Conservation (phyloP, 495 filamentous ascomycete genomes). For the Tuber brumale region DNA sequence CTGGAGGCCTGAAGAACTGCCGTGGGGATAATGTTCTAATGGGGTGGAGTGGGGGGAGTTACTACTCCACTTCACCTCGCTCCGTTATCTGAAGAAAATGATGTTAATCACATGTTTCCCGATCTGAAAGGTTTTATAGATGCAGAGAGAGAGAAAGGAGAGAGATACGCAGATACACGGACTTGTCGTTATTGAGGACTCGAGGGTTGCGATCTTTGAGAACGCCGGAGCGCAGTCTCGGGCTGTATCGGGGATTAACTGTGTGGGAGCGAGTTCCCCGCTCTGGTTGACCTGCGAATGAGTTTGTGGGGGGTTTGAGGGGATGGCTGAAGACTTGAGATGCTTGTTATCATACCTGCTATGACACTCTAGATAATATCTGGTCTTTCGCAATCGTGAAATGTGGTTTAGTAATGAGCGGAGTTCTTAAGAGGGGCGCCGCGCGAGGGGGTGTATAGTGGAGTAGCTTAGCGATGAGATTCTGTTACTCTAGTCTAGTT, state of each 20-base stretch:
- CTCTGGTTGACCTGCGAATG: background rate
- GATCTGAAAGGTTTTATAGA: background rate
- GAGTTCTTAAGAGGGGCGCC: background rate
- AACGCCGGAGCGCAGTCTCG: background rate
- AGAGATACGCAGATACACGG: background rate
- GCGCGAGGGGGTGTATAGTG: background rate
- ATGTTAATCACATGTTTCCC: background rate
- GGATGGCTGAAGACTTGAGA: background rate
- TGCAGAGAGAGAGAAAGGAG: background rate
- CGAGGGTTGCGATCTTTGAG: background rate
- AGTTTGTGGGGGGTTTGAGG: background rate
- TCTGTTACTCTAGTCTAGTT: background rate
- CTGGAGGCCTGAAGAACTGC: background rate
- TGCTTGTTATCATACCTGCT: background rate
- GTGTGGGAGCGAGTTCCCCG: background rate
- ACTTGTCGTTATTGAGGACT: background rate
- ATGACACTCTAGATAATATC: background rate
- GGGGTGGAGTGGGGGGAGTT: rapidly evolving
- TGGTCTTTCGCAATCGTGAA: background rate
- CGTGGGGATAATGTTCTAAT: background rate
- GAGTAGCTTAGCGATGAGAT: background rate
- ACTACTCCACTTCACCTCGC: background rate
- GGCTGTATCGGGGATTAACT: background rate
- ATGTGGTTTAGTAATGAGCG: background rate
- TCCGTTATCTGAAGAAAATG: background rate